Evolutionary conservation across 179 eudicot genomes (phyloP).

Genomic region (Silene coronaria): DNA sequence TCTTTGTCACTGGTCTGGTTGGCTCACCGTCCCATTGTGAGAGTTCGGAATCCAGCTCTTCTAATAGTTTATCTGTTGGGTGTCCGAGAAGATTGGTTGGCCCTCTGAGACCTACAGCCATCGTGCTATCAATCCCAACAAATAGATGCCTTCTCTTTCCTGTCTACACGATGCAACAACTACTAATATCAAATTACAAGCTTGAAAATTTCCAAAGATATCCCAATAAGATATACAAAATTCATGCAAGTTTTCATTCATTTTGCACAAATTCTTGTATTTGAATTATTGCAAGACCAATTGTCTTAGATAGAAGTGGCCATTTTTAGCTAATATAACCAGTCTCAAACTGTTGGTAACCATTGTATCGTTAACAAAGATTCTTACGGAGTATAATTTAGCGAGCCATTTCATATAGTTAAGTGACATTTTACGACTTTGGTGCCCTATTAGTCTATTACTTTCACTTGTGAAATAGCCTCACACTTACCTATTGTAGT

Average conservation of each 20-base stretch:
- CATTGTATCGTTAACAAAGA: no score
- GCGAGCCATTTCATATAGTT: no score
- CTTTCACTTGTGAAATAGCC: no score
- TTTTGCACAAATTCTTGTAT: background rate
- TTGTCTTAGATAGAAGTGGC: no score
- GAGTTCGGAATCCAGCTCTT: slow-evolving; percentile 62
- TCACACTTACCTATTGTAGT: no score
- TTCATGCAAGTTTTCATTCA: background rate
- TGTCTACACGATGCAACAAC: slow-evolving; percentile 51
- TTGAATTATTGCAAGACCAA: background rate
- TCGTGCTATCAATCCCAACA: slow-evolving; percentile 82
- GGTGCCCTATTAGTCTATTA: no score
- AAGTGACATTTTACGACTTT: no score
- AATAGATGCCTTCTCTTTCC: slow-evolving; percentile 67
- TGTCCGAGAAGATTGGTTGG: slow-evolving; percentile 95
- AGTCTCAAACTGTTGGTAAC: no score
- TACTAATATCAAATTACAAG: background rate
- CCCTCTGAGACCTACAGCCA: slow-evolving; percentile 73
- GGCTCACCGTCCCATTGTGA: slow-evolving; percentile 61
- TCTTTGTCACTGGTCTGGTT: slow-evolving; percentile 53
- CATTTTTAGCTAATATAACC: no score
- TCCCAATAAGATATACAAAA: background rate
- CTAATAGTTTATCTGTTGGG: slow-evolving; percentile 65
- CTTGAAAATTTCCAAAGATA: background rate
- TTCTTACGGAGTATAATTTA: no score